phyloP scores from a whole-genome alignment of 768 basidiomycete species.

The Dendrothele bispora region DNA sequence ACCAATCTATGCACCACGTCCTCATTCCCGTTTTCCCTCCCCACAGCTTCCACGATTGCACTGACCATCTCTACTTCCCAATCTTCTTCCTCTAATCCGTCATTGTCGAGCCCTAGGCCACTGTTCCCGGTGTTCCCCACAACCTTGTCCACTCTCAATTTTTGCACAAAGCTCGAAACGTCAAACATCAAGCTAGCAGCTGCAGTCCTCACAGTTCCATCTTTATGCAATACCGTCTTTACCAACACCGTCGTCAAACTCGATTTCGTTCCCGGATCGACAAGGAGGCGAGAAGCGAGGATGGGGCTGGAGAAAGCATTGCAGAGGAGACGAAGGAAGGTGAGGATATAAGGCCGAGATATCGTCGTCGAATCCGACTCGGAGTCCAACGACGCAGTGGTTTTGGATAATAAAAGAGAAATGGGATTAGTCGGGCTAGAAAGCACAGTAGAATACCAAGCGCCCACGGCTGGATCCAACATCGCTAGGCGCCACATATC shows the following conservation, averaged over 20 bases:
- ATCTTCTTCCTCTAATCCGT: slow-evolving; percentile 62
- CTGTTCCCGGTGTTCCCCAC: no score
- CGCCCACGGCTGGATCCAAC: slow-evolving; percentile 58
- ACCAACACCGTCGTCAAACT: slow-evolving; percentile 58
- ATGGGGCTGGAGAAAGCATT: slow-evolving; percentile 62
- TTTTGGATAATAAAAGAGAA: slow-evolving; percentile 44
- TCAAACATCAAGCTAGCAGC: slow-evolving; percentile 86
- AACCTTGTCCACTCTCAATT: slow-evolving; percentile 47
- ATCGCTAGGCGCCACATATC: slow-evolving; percentile 83
- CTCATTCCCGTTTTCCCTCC: slow-evolving; percentile 67
- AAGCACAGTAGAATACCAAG: slow-evolving; percentile 41
- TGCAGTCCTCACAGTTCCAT: slow-evolving; percentile 68
- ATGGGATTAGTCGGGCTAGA: slow-evolving; percentile 34
- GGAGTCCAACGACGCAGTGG: no score
- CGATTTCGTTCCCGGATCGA: slow-evolving; percentile 24
- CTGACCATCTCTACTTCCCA: slow-evolving; percentile 86
- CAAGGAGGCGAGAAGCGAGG: slow-evolving; percentile 40
- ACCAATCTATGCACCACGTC: slow-evolving; percentile 87
- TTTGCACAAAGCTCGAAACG: slow-evolving; percentile 65
- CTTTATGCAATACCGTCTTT: slow-evolving; percentile 64
- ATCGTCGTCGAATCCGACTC: slow-evolving; percentile 25
- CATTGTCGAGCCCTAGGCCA: slow-evolving; percentile 29
- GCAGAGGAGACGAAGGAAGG: slow-evolving; percentile 62
- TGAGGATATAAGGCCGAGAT: slow-evolving; percentile 61
- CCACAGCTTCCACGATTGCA: slow-evolving; percentile 79